These are phyloP conservation scores for Mucor racemosus DNA, from an alignment of 371 early-diverging fungal species.

Conservation along the genomic window DNA sequence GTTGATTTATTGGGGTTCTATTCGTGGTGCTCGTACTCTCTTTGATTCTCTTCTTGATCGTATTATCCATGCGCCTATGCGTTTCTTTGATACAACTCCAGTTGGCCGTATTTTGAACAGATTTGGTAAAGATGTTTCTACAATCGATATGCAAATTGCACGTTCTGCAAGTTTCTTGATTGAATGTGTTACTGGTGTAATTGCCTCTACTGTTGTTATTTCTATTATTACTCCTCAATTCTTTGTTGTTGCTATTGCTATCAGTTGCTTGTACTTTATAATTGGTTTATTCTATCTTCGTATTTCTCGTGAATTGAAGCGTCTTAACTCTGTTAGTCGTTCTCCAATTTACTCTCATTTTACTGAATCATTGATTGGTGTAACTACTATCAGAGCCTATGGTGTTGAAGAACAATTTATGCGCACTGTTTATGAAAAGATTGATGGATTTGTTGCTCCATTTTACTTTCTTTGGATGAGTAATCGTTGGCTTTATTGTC, in stretches of 20 bases:
- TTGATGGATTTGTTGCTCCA: constrained; percentile 73
- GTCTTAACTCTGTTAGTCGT: constrained; percentile 76
- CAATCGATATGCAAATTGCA: constrained; percentile 45
- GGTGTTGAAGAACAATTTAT: constrained; percentile 67
- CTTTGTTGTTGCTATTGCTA: constrained; percentile 36
- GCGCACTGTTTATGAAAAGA: constrained; percentile 53
- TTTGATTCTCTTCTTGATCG: constrained; percentile 59
- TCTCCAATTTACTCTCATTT: constrained; percentile 79
- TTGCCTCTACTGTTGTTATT: constrained; percentile 67
- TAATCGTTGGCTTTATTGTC: constrained; percentile 83
- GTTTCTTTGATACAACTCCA: constrained; percentile 94
- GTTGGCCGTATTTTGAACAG: constrained; percentile 90
- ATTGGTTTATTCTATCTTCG: constrained; percentile 70
- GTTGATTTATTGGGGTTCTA: constrained; percentile 50
- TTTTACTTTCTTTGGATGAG: constrained; percentile 83
- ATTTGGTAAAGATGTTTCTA: constrained; percentile 68
- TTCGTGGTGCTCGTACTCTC: constrained; percentile 62
- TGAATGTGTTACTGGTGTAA: constrained; percentile 47
- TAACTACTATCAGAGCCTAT: constrained; percentile 75
- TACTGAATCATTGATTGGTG: constrained; percentile 69
- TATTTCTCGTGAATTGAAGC: constrained; percentile 80
- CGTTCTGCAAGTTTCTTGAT: constrained; percentile 36
- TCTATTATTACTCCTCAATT: constrained; percentile 66
- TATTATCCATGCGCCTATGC: constrained; percentile 71
- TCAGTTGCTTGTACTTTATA: constrained; percentile 34